Conservation (phyloP, 2,329 filamentous ascomycete genomes). For the Leptographium procerum region DNA sequence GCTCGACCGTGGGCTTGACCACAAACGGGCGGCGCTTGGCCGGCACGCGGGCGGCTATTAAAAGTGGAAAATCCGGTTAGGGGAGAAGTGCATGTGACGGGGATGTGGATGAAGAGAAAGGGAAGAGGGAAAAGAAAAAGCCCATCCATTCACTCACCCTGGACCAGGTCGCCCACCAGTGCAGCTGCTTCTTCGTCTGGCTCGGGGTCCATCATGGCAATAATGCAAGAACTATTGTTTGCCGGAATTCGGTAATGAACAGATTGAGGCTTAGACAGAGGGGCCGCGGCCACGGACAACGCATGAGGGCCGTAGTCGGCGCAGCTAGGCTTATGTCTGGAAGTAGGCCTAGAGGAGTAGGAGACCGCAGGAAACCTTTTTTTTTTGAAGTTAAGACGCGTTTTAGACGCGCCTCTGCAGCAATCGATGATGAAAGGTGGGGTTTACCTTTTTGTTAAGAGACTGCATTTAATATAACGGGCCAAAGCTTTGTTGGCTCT, state of each 20-base stretch:
- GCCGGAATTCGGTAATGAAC: not conserved
- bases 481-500: not conserved
- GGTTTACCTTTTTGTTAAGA: not conserved
- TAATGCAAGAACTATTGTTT: too few relatives aligned
- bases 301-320: not conserved
- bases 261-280: not conserved
- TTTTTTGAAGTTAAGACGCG: not conserved
- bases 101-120: too few relatives aligned
- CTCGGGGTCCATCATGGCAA: slow-evolving; percentile 10
- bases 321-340: too few relatives aligned
- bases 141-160: slow-evolving; percentile 8
- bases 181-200: slow-evolving; percentile 10
- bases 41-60: slow-evolving; percentile 44
- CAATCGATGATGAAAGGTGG: not conserved
- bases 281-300: too few relatives aligned
- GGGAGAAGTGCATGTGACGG: too few relatives aligned
- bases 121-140: too few relatives aligned
- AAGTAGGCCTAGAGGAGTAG: not conserved
- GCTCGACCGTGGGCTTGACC: slow-evolving; percentile 54
- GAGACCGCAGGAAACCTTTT: not conserved
- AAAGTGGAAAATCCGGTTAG: not conserved
- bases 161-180: slow-evolving; percentile 12
- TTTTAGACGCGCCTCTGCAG: not conserved
- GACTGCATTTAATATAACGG: too few relatives aligned
- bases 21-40: slow-evolving; percentile 54